These are phyloP conservation scores for Luvunga scandens DNA, from an alignment of 345 rosid species.

Conservation along the genomic window DNA sequence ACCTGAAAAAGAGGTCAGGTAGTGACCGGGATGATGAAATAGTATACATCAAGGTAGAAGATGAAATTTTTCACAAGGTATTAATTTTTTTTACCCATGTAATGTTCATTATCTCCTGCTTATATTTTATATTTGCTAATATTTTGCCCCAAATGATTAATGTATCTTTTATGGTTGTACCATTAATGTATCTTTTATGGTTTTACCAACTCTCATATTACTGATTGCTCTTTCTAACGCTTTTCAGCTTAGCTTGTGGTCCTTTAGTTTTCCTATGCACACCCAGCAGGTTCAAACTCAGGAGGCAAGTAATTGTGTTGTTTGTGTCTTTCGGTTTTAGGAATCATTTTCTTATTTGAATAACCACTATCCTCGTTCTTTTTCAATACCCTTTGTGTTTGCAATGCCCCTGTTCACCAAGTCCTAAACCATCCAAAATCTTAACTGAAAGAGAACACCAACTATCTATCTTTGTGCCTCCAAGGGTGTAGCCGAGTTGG, in stretches of 20 bases:
- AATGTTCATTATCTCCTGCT: not conserved
- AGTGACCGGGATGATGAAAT: constrained; percentile 45
- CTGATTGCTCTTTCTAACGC: constrained; percentile 16
- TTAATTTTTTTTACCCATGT: not conserved
- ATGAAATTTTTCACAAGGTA: constrained; percentile 85
- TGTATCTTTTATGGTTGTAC: not conserved
- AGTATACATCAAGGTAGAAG: constrained; percentile 70
- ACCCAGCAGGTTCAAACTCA: constrained; percentile 48
- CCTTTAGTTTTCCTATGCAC: constrained; percentile 60
- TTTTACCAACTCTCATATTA: not conserved
- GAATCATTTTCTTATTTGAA: no score
- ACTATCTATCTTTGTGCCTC: no score
- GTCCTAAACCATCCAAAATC: not conserved
- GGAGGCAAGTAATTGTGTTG: constrained; percentile 49
- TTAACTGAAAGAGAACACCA: not conserved
- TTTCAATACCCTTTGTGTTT: not conserved
- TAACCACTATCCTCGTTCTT: not conserved
- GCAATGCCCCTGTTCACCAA: not conserved
- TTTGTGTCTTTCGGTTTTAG: no score
- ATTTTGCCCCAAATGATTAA: not conserved
- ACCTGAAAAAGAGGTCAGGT: constrained; percentile 27
- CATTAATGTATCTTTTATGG: no score
- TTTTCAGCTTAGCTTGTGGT: constrained; percentile 83
- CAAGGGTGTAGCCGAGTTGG: no score
- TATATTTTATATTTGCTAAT: not conserved